phyloP scores from a whole-genome alignment of 2,329 filamentous ascomycete genomes.

The Aspergillus vadensis region DNA sequence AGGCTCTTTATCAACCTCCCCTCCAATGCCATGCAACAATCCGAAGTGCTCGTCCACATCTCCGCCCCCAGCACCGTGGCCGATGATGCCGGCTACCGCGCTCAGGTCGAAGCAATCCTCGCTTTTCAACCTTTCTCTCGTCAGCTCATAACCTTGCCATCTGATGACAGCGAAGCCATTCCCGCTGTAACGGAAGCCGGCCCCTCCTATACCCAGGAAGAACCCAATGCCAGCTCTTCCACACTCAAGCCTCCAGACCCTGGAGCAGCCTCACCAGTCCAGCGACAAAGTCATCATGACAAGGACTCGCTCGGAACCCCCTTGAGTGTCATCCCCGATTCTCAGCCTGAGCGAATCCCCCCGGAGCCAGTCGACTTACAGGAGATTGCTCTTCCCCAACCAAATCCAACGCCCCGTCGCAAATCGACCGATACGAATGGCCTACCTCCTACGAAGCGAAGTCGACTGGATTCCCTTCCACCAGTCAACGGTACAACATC shows the following conservation, averaged over 20 bases:
- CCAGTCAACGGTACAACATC: background rate
- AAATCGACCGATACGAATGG: background rate
- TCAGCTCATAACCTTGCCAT: slow-evolving; percentile 21
- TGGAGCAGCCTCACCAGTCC: background rate
- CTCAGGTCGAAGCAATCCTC: slow-evolving; percentile 41
- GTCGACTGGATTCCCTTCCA: slow-evolving; percentile 11
- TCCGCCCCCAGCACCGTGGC: slow-evolving; percentile 39
- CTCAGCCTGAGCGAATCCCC: slow-evolving; percentile 31
- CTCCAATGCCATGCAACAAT: slow-evolving; percentile 23
- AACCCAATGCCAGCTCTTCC: background rate
- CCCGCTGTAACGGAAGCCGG: background rate
- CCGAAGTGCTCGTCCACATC: slow-evolving; percentile 47
- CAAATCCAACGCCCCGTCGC: background rate
- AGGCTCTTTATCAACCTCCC: background rate
- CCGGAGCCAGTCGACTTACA: slow-evolving; percentile 8
- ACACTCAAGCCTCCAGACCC: background rate
- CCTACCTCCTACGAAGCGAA: slow-evolving; percentile 14
- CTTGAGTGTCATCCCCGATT: slow-evolving; percentile 45
- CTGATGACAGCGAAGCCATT: background rate
- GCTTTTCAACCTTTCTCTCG: slow-evolving; percentile 36
- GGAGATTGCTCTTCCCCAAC: background rate
- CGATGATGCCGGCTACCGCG: slow-evolving; percentile 43
- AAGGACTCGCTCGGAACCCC: slow-evolving; percentile 36
- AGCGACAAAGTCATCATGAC: background rate
- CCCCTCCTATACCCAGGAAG: background rate